Percentiles rank a stretch among this genome's conserved stretches.
Conservation (phyloP, 495 filamentous ascomycete species). For the Venustampulla echinocandica region DNA sequence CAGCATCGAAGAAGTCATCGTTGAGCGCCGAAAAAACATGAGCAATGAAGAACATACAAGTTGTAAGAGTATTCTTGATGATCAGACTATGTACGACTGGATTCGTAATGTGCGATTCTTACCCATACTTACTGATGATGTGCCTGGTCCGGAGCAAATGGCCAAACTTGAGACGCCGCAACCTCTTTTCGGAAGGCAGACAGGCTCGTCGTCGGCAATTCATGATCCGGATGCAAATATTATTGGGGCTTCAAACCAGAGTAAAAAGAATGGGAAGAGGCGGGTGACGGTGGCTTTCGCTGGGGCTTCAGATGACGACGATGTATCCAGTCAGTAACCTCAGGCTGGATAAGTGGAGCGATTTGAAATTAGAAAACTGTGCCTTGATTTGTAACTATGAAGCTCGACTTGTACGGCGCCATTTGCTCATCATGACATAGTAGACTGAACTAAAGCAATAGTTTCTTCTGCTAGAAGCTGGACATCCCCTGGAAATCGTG, state of each 20-base stretch:
- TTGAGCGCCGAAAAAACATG: conserved; percentile 67
- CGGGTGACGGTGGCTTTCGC: too few species aligned
- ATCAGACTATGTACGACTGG: conserved; percentile 65
- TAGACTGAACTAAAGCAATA: conserved; percentile 32
- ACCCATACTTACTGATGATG: conserved; percentile 40
- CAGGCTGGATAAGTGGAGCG: too few species aligned
- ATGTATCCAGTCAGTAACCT: too few species aligned
- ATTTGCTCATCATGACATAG: not conserved
- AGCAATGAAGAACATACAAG: conserved; percentile 60
- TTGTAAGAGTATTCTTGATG: conserved; percentile 66
- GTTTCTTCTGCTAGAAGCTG: conserved; percentile 37
- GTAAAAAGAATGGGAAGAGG: conserved; percentile 3
- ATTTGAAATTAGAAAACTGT: too few species aligned
- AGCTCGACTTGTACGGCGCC: too few species aligned
- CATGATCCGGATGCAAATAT: conserved; percentile 17
- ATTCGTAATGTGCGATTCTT: conserved; percentile 65
- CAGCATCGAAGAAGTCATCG: conserved; percentile 80
- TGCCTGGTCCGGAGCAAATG: conserved; percentile 42
- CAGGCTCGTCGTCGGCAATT: not conserved
- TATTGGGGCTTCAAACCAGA: not conserved
- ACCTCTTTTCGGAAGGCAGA: conserved; percentile 45
- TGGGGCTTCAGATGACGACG: too few species aligned
- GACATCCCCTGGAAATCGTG: conserved; percentile 41
- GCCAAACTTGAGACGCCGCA: conserved; percentile 44
- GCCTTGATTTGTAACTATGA: too few species aligned